phyloP scores from a whole-genome alignment of 257 asterid species.

The Mentha longifolia region DNA sequence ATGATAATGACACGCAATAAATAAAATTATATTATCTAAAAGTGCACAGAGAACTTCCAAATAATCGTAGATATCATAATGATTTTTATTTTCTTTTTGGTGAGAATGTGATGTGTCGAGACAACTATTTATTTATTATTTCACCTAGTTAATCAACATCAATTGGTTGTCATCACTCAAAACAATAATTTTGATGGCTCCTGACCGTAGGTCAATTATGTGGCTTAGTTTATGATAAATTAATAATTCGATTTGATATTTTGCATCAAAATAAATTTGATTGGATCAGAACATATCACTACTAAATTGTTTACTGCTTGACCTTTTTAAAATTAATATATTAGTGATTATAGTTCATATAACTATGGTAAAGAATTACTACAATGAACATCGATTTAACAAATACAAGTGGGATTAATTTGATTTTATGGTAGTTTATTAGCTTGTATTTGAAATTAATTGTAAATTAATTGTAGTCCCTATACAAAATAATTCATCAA shows the following conservation, averaged over 20 bases:
- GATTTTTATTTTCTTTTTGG: background rate
- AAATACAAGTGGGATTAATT: background rate
- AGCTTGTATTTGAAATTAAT: too few species aligned
- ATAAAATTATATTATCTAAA: background rate
- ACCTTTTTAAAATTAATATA: background rate
- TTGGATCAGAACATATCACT: background rate
- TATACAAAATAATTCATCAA: background rate
- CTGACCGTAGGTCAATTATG: background rate
- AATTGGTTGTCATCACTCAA: slow-evolving; percentile 37
- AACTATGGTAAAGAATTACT: background rate
- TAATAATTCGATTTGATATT: background rate
- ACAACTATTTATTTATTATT: slow-evolving; percentile 23
- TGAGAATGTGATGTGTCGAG: slow-evolving; percentile 33
- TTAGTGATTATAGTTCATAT: background rate
- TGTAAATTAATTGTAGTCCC: background rate
- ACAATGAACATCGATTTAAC: background rate
- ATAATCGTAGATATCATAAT: slow-evolving; percentile 14
- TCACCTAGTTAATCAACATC: slow-evolving; percentile 42
- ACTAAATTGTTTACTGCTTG: background rate
- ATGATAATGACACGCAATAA: slow-evolving; percentile 20
- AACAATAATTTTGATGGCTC: slow-evolving; percentile 31
- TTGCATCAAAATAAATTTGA: background rate
- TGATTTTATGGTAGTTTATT: background rate
- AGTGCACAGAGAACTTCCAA: slow-evolving; percentile 21
- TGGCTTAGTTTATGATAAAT: slow-evolving; percentile 10